Base-by-base conservation (phyloP, 805 yeast genomes). In the Tetrapisispora arboricola region DNA sequence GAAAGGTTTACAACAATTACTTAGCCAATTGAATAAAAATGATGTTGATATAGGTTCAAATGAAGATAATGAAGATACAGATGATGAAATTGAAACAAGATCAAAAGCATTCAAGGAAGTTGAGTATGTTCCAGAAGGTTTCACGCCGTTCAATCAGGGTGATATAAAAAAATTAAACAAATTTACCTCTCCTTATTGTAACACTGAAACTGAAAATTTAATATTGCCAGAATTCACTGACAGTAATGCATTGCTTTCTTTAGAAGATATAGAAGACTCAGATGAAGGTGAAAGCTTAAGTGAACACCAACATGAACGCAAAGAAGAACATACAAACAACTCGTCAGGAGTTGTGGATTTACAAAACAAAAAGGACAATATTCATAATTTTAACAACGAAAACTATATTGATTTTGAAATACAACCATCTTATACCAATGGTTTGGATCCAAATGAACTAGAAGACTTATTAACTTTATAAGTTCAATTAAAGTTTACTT, bases 71-170 rank as follows among this genome's bases (percentile, higher is more conserved):
- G 48, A 41, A 24, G 57, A 44, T 13, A 58, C 60, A 27, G 69
- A 64, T 20, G 60, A 60, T 32, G 73, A 70, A 39, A 61, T 76
- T n/a, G 84, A 78, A 45, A 53, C 56, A 31, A 68, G 68, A 18
- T 73, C 81, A 6, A 54, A 57, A 18, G 54, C 51, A 27, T 58
- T 56, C 22, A 59, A 58, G 3, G 70, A 65, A 18, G 46, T 67
- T 19, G 66, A 69, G 2, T 67, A 71, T 44, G 53, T 62, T 6
- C 80, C 81, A 20, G 49, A 61, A 45, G 69, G 67, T 31, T 59
- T 67, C 45, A 67, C 66, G n/a, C 67, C 70, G 1, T 59, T 72
- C 24, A 51, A 60, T 10, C 49, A 55, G 4, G 56, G 57, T 41
- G 63, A 65, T 51, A 16, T 60, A 43, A 43, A 38, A 22, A 48